Evolutionary conservation across 495 filamentous ascomycete genomes (phyloP), one percentile per base, ranked within the genome.

Genomic region (Sordaria brevicollis): DNA sequence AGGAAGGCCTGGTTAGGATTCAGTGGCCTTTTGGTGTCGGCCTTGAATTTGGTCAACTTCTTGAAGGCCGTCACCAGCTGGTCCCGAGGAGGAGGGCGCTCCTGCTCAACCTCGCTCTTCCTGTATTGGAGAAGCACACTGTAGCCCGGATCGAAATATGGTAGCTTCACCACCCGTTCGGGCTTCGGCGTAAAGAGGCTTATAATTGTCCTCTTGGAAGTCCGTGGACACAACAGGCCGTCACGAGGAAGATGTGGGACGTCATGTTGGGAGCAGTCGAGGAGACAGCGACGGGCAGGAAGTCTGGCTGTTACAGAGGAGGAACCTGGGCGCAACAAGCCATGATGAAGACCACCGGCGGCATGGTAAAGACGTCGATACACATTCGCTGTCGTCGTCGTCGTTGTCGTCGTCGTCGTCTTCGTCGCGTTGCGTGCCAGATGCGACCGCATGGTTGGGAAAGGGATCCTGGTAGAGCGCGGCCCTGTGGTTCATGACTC

Each of bases 401-500:
- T 36, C 35, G n/a, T n/a, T n/a, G n/a, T 62, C 49, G 49, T 21
- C 33, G 49, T 62, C 49, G 49, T 62, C 49, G 49, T 36, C 35
- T 6, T 36, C 35, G 35, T 62, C 49, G 49, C 49, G 25, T 62
- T 81, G 79, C 90, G 87, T 66, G 92, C 89, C 73, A 96, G 86
- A 76, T 93, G 90, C 79, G 93, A 93, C 76, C 90, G 91, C 93
- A 96, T 96, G 71, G 79, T 75, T 62, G 79, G 75, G 72, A 78
- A 71, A 77, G 68, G 66, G 68, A 71, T 62, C 67, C 70, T 78
- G 73, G 36, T 71, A 35, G 15, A 41, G 69, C 71, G 37, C 69
- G 72, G 73, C 71, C 34, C 69, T 78, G 66, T n/a, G 38, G 13
- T 62, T 36, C 35, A 34, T 69, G 34, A 21, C 41, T 33, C 65